Evolutionary conservation across 2,329 filamentous ascomycete genomes (phyloP), one percentile per base, ranked within the genome.

Genomic region (Cryphonectria parasitica): DNA sequence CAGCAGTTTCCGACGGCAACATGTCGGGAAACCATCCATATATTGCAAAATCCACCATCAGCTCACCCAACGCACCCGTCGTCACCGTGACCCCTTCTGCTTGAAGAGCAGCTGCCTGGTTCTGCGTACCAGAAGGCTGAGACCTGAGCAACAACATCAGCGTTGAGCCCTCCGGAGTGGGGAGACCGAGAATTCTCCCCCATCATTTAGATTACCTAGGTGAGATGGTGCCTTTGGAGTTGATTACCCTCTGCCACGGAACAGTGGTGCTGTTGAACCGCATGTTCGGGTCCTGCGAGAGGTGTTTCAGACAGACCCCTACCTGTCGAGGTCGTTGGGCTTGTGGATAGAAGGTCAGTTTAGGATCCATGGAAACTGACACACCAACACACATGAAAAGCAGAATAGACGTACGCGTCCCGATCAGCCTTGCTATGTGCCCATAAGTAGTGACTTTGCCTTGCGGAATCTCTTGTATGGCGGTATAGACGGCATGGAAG

Each of bases 241-340:
- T 97, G 78, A 98, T 92, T 71, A 98, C 93, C 70, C 96, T 86
- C 83, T 98, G 95, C 95, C 95, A 98, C 0, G 95, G 95, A 3
- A 98, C 95, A 74, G 91, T 98, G 34, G 83, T 84, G 71, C 87
- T 84, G 79, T 97, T 91, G 82, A 91, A 97, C 70, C 81, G 84
- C 69, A 78, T 74, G 0, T 82, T 79, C 0, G 83, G 76, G 70
- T 88, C 84, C 8, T 82, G 77, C 1, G 94, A 88, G 17, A 98
- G 89, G 78, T 97, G 91, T 79, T 97, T 98, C 36, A 98, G 87
- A 80, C 92, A 97, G 63, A 96, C 86, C 67, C 95, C 95, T 8
- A 98, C 95, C 82, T 98, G 95, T 70, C 95, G 89, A 1, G 91
- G 89, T 2, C 91, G 85, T 77, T 93, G 87, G 3, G 91, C 91